A percentile compares a stretch with the other conserved stretches of the same genome.
Conservation (phyloP, 2,329 filamentous ascomycete species). For the Amauroascus verrucosus region DNA sequence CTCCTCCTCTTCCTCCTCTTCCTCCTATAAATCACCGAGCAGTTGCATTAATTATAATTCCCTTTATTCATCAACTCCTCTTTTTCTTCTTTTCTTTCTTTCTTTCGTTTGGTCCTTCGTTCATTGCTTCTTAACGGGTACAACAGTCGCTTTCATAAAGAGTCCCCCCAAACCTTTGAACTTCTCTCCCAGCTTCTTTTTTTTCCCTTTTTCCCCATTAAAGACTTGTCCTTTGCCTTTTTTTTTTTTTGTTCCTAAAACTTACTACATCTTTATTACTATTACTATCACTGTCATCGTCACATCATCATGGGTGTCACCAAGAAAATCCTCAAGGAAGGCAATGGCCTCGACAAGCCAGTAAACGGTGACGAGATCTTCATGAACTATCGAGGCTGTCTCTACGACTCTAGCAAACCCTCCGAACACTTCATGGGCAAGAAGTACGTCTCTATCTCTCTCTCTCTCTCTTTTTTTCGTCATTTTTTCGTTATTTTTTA, state of each 20-base stretch:
- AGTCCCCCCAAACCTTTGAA: too few species aligned
- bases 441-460: constrained; percentile 47
- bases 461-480: not conserved
- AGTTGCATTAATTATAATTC: too few species aligned
- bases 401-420: constrained; percentile 56
- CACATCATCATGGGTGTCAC: constrained; percentile 57
- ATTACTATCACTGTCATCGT: too few species aligned
- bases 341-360: constrained; percentile 53
- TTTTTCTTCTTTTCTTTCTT: not conserved
- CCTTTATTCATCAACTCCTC: not conserved
- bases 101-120: not conserved
- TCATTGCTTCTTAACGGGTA: not conserved
- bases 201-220: too few species aligned
- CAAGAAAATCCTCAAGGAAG: constrained; percentile 54
- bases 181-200: too few species aligned
- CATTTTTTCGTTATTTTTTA: not conserved
- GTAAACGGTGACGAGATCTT: constrained; percentile 59
- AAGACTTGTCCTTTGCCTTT: too few species aligned
- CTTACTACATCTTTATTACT: too few species aligned
- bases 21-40: too few species aligned
- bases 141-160: not conserved
- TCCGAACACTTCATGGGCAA: constrained; percentile 55
- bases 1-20: too few species aligned
- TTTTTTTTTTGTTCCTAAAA: too few species aligned
- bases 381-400: constrained; percentile 85